Evolutionary conservation across 78 protist species (phyloP), one percentile per base, ranked within the genome.

Genomic region (Capsaspora owczarzaki): DNA sequence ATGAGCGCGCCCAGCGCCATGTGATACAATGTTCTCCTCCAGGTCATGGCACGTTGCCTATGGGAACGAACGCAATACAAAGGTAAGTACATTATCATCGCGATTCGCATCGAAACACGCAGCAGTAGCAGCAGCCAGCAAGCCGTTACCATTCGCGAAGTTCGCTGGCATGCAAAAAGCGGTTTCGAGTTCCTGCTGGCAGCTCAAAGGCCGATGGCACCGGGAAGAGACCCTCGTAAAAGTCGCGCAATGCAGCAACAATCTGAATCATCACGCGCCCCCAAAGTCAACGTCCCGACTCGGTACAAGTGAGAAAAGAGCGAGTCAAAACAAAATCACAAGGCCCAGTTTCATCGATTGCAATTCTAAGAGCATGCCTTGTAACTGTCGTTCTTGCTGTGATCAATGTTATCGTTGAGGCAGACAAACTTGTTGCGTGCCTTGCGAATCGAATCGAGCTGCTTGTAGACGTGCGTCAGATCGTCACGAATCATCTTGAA

Each of bases 351-450:
- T n/a, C n/a, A n/a, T n/a, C n/a, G n/a, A n/a, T n/a, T n/a, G n/a
- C n/a, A n/a, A n/a, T n/a, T n/a, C n/a, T n/a, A n/a, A n/a, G n/a
- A 0, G 44, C 22, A 56, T 2, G 68, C 90, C 19, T 56, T 44
- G 20, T 0, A 61, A 0, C 75, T 37, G 8, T 61, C 63, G 12
- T 89, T 87, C 27, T 79, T 41, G 14, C 61, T 42, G 80, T 91
- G 89, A 74, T 93, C 70, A 61, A 90, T 85, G 90, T 93, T 87
- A 76, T 93, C 96, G 81, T 93, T 93, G 46, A 93, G 77, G 63
- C 96, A 93, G 74, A 93, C 72, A 43, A 91, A 93, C 71, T 88
- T 88, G n/a, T 82, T 80, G 10, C 91, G 68, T 56, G 44, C 44
- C 42, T 41, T 53, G 43, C 90, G 91, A 43, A 93, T 53, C 20